Base-by-base conservation (phyloP, 345 rosid genomes). In the Lepidium africanum region DNA sequence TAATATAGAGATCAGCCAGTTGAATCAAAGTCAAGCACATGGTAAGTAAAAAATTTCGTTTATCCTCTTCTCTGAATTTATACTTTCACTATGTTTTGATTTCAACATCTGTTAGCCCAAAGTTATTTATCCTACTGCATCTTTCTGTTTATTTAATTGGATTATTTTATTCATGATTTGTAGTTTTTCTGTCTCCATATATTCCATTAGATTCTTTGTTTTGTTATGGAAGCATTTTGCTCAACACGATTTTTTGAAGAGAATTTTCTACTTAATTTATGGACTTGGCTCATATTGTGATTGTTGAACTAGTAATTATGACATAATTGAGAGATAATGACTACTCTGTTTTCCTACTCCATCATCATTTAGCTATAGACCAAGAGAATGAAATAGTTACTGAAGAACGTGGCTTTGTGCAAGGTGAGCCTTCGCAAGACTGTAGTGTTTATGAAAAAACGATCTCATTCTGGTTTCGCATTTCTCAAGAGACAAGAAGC, bases 361-460 rank as follows among this genome's bases (percentile, higher is more conserved):
- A 21, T 32, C 6, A 10, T 47, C 35, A 17, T 70, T 36, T 70
- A 67, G 84, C n/a, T 25, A 53, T 70, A 73, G 88, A 80, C 21
- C 79, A 77, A 70, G 93, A 83, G 54, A 72, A 38, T 55, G 96
- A 83, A 54, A 86, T 86, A 63, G 85, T 81, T 59, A 39, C 81
- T 2, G 90, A 88, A 79, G 77, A 45, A 72, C 71, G 82, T 60
- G 83, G 89, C 13, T 63, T 75, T 78, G 89, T 82, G 70, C 87
- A 63, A 60, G 76, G 84, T 41, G 94, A 79, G 55, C 87, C 82
- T 67, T 76, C 82, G 72, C 88, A 83, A 70, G 87, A 81, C 23
- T 86, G 71, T 67, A 75, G 57, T 67, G 79, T 61, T 54, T 21
- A 21, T 21, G 23, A 21, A 1, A 21, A 21, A 21, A 21, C 2